Base-by-base conservation (phyloP, 495 filamentous ascomycete species). In the Massariosphaeria phaeospora region DNA sequence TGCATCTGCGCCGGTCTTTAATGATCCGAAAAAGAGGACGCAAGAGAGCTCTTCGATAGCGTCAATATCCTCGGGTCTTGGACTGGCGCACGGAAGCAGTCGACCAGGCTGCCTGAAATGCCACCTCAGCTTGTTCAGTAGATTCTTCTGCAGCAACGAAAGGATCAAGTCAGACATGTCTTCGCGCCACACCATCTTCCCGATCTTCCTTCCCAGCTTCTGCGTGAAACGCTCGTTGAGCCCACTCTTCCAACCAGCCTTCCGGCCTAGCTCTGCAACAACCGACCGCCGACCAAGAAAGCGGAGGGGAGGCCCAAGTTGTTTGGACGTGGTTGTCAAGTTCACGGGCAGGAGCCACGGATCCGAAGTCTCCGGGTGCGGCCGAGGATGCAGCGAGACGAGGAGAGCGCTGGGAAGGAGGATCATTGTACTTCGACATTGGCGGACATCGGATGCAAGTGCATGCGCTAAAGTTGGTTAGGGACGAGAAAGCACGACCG, bases 121-220 rank as follows among this genome's bases (percentile, higher is more conserved):
- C 61, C 61, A 63, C 6, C 41, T 15, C 29, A 63, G 46, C 20
- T 59, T 50, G 20, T 10, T 23, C 13, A 55, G 9, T 2, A 79
- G 70, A 1, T 74, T 66, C 12, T 67, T 61, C 2, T 80, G 72
- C 72, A 86, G 73, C 26, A 75, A 47, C 6, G 70, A 66, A 0
- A 85, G 68, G 2, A 88, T 52, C 38, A 84, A 78, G 0, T 67
- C 65, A n/a, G 77, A 75, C 83, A 89, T 89, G 60, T 91, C 84
- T 29, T 72, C 33, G 13, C 84, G 78, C 84, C 85, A 91, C 2
- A 77, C 62, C 12, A 79, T 29, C 4, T 67, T 51, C 10, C 57
- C 52, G 13, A 70, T 50, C 10, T 73, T 64, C 0, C 49, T 65
- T 0, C 63, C 48, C 20, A 38, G 70, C 70, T 48, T 70, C 34